Conservation (phyloP, 2,329 filamentous ascomycete genomes). For the Colletotrichum melonis region DNA sequence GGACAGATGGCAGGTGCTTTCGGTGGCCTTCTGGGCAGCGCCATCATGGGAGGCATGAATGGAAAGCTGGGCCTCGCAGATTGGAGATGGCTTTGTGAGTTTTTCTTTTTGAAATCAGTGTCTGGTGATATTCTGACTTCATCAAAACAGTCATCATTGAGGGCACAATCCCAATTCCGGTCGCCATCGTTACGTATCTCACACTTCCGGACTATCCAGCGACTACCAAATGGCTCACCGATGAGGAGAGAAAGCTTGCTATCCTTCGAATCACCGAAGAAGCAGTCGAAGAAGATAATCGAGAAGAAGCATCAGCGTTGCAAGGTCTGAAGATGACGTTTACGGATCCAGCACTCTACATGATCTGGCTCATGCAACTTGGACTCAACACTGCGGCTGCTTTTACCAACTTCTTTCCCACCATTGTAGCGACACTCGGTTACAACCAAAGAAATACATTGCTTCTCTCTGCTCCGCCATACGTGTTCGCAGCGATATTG, state of each 20-base stretch:
- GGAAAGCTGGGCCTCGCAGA: conserved; percentile 52
- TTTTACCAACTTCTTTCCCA: conserved; percentile 45
- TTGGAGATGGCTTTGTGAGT: conserved; percentile 79
- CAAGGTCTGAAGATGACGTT: conserved; percentile 11
- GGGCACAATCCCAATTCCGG: not conserved
- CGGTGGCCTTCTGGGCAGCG: conserved; percentile 42
- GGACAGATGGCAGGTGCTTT: conserved; percentile 40
- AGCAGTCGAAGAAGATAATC: not conserved
- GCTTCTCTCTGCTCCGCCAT: conserved; percentile 60
- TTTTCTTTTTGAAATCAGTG: not conserved
- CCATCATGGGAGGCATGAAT: conserved; percentile 42
- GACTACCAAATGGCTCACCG: not conserved
- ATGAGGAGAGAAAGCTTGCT: not conserved
- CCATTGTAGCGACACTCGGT: conserved; percentile 46
- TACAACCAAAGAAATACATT: conserved; percentile 49
- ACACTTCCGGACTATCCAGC: not conserved
- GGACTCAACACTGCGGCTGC: conserved; percentile 8
- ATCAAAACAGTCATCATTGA: not conserved
- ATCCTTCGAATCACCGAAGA: not conserved
- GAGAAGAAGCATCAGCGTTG: not conserved
- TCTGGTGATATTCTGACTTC: not conserved
- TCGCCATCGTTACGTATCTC: not conserved
- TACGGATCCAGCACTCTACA: conserved; percentile 17
- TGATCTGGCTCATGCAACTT: conserved; percentile 25
- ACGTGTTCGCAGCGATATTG: conserved; percentile 55